These are phyloP conservation scores for Fusarium sp. DNA, from an alignment of 2,329 filamentous ascomycete species.

Conservation along the genomic window DNA sequence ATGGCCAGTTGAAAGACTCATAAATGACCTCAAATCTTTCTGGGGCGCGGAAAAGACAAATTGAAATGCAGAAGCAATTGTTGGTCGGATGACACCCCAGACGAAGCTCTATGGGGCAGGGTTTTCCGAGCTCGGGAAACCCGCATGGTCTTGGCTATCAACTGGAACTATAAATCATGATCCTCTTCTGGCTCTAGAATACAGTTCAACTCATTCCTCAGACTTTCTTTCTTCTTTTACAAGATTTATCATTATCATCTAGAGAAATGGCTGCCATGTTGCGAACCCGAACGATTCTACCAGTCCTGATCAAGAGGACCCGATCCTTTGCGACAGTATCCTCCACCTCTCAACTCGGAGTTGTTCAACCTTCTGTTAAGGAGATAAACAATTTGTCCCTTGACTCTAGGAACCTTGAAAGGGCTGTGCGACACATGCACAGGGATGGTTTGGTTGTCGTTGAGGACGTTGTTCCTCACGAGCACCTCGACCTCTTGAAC, in stretches of 20 bases:
- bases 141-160: neutral
- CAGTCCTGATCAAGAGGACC: constrained; percentile 1
- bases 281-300: constrained; percentile 12
- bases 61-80: neutral
- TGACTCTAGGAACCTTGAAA: constrained; percentile 64
- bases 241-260: neutral
- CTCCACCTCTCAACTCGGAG: constrained; percentile 8
- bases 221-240: rapidly evolving
- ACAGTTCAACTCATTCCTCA: neutral
- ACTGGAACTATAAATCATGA: constrained; percentile 35
- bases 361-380: constrained; percentile 52
- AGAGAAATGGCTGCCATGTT: constrained; percentile 14
- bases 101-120: constrained; percentile 15
- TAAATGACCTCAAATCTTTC: constrained; percentile 45
- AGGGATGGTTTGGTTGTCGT: constrained; percentile 69
- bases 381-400: constrained; percentile 58
- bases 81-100: neutral
- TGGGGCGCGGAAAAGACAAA: constrained; percentile 38
- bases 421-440: constrained; percentile 64
- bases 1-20: constrained; percentile 55
- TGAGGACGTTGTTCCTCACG: constrained; percentile 63
- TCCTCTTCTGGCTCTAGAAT: neutral
- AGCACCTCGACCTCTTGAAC: constrained; percentile 67
- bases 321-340: constrained; percentile 25
- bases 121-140: constrained; percentile 47